Conservation (phyloP, 257 asterid genomes). For the Forsythia viridissima region DNA sequence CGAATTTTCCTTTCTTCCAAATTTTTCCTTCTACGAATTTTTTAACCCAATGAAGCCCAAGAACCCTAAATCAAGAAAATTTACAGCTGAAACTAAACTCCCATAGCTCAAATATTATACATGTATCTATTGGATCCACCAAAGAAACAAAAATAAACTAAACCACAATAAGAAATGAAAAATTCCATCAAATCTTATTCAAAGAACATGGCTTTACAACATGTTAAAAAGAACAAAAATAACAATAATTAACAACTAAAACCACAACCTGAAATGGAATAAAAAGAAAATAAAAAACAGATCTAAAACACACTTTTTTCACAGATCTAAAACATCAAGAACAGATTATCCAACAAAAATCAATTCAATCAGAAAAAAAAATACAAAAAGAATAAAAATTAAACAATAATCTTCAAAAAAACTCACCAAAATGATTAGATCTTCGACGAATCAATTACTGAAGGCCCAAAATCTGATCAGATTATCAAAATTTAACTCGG, state of each 20-base stretch:
- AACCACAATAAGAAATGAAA: background rate
- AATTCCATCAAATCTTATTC: background rate
- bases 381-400: background rate
- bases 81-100: background rate
- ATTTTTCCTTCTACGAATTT: background rate
- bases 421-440: conserved; percentile 26
- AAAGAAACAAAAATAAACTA: background rate
- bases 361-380: background rate
- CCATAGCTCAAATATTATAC: background rate
- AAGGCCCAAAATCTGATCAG: conserved; percentile 6
- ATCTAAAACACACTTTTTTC: background rate
- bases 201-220: background rate
- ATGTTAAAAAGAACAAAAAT: background rate
- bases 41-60: background rate
- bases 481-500: conserved; percentile 5
- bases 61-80: background rate
- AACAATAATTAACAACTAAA: background rate
- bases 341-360: background rate
- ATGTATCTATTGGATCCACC: background rate
- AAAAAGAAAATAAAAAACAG: background rate
- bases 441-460: conserved; percentile 17
- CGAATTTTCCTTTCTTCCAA: background rate
- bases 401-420: background rate
- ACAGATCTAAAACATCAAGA: background rate
- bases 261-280: background rate